A percentile compares a stretch with the other conserved stretches of the same genome.
These are phyloP conservation scores for Aspergillus nidulans DNA, from an alignment of 495 filamentous ascomycete genomes.

Conservation along the genomic window DNA sequence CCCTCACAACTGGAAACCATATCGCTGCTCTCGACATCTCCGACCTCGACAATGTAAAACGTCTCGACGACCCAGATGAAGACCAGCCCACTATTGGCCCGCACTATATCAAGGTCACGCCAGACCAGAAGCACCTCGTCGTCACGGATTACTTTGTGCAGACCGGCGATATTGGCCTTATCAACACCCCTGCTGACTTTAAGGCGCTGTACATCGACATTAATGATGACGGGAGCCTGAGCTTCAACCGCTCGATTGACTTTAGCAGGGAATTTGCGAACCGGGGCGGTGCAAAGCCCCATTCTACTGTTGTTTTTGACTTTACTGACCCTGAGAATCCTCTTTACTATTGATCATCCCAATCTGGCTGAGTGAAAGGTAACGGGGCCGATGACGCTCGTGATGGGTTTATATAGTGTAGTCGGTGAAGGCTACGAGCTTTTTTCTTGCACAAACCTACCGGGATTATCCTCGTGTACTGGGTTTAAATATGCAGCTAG, in stretches of 20 bases:
- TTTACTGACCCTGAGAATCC: conserved; percentile 48
- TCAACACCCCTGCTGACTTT: conserved; percentile 61
- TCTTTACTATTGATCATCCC: conserved; percentile 41
- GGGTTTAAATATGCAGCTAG: too few species aligned
- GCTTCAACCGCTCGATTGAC: conserved; percentile 56
- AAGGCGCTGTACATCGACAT: conserved; percentile 61
- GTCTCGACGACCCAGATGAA: conserved; percentile 56
- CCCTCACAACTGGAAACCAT: conserved; percentile 59
- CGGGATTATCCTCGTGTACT: too few species aligned
- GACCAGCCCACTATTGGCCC: conserved; percentile 57
- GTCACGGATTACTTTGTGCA: conserved; percentile 66
- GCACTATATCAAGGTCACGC: conserved; percentile 61
- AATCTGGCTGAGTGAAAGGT: too few species aligned
- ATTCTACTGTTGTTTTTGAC: conserved; percentile 57
- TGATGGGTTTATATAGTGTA: too few species aligned
- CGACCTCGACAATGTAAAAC: conserved; percentile 54
- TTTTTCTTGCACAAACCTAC: too few species aligned
- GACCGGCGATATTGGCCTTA: conserved; percentile 55
- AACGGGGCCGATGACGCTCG: too few species aligned
- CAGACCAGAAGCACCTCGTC: conserved; percentile 58
- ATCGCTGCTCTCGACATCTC: conserved; percentile 61
- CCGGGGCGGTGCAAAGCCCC: conserved; percentile 55
- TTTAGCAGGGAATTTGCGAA: conserved; percentile 49
- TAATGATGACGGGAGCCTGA: conserved; percentile 46
- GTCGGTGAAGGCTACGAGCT: too few species aligned